Evolutionary conservation across 2,329 filamentous ascomycete species (phyloP).

Genomic region (Aspergillus fructus): DNA sequence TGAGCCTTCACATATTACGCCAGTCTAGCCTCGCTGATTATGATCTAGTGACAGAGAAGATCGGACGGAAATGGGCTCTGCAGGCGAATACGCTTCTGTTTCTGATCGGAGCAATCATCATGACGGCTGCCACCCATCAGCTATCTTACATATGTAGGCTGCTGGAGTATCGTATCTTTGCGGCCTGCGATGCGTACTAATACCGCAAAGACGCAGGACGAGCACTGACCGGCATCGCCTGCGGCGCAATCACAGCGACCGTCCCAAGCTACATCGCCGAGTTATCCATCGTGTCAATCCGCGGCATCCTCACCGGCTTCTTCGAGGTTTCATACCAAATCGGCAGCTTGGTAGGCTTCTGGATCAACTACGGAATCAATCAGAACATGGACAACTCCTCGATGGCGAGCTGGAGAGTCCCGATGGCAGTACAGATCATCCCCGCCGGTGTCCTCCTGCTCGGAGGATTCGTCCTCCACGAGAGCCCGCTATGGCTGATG

Average conservation of each 20-base stretch:
- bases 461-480: constrained; percentile 28
- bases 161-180: too few relatives aligned
- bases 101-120: constrained; percentile 46
- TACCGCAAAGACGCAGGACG: constrained; percentile 32
- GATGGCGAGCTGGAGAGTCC: constrained; percentile 17
- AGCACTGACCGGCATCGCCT: constrained; percentile 32
- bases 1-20: not conserved
- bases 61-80: constrained; percentile 53
- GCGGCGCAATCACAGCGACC: constrained; percentile 31
- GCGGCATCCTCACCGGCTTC: constrained; percentile 34
- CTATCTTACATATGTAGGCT: constrained; percentile 21
- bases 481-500: constrained; percentile 33
- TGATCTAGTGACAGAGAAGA: constrained; percentile 42
- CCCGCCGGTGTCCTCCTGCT: constrained; percentile 31
- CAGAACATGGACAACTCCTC: constrained; percentile 23
- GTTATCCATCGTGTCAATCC: constrained; percentile 32
- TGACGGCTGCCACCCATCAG: constrained; percentile 43
- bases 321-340: constrained; percentile 34
- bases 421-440: constrained; percentile 25
- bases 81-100: constrained; percentile 48
- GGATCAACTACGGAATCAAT: constrained; percentile 37
- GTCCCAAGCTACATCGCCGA: constrained; percentile 38
- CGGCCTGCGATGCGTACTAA: too few relatives aligned
- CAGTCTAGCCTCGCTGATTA: too few relatives aligned
- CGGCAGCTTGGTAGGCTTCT: constrained; percentile 36